Percentiles rank a stretch among this genome's conserved stretches.
phyloP scores from a whole-genome alignment of 768 basidiomycete species.

The Boletus rubroflammeus region DNA sequence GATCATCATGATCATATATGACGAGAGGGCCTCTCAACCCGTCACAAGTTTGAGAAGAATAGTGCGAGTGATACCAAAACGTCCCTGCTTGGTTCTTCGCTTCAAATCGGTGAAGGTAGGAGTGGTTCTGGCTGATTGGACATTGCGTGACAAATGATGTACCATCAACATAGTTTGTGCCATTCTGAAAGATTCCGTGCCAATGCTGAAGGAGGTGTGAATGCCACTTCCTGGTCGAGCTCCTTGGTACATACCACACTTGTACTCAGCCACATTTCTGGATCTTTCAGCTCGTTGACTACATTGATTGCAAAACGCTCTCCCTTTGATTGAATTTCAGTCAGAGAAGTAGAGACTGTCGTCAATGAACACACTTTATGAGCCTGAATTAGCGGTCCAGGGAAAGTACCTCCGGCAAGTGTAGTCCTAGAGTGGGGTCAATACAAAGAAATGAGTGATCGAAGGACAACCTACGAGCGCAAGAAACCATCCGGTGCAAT shows the following conservation, averaged over 20 bases:
- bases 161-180: conserved; percentile 45
- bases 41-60: conserved; percentile 39
- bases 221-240: not conserved
- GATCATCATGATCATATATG: conserved; percentile 42
- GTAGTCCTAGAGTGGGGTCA: conserved; percentile 11
- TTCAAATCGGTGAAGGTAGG: conserved; percentile 24
- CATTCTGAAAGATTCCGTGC: conserved; percentile 50
- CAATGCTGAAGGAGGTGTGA: conserved; percentile 41
- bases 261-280: conserved; percentile 47
- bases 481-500: conserved; percentile 50
- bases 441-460: not conserved
- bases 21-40: conserved; percentile 39
- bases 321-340: conserved; percentile 32
- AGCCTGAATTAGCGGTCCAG: conserved; percentile 41
- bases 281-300: conserved; percentile 41
- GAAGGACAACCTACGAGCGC: conserved; percentile 35
- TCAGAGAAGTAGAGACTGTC: not conserved
- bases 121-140: conserved; percentile 24
- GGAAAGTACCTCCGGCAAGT: conserved; percentile 44
- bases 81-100: conserved; percentile 19
- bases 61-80: conserved; percentile 37
- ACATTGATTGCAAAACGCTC: conserved; percentile 43
- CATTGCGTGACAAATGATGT: conserved; percentile 36
- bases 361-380: conserved; percentile 27
- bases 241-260: conserved; percentile 35